A percentile compares a stretch with the other conserved stretches of the same genome.
Conservation (phyloP, 164 flowering plant species). For the Piper longum region DNA sequence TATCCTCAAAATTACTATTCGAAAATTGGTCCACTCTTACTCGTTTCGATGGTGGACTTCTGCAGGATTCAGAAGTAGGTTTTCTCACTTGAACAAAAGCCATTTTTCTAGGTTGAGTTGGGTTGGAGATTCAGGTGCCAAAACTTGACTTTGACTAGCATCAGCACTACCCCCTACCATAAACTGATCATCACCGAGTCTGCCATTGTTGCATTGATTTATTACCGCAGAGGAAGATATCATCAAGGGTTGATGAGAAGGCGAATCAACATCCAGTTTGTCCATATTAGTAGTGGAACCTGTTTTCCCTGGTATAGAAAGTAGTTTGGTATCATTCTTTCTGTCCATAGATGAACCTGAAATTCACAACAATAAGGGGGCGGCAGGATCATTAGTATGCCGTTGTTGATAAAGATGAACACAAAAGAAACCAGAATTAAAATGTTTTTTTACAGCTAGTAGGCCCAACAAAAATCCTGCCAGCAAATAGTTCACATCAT, state of each 20-base stretch:
- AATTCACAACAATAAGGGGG: too few species aligned
- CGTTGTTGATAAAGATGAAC: too few species aligned
- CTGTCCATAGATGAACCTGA: too few species aligned
- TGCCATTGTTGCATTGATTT: background rate
- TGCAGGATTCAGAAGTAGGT: background rate
- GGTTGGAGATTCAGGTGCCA: background rate
- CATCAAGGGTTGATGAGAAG: background rate
- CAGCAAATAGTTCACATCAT: too few species aligned
- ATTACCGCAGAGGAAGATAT: background rate
- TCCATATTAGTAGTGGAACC: background rate
- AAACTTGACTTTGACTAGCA: background rate
- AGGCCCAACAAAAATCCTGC: too few species aligned
- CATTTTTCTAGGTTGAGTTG: background rate
- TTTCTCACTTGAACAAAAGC: background rate
- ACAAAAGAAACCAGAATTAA: too few species aligned
- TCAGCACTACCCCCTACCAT: background rate
- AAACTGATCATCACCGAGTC: background rate
- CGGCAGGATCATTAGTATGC: too few species aligned
- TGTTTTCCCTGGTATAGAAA: background rate
- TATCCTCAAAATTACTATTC: background rate
- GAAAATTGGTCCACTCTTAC: background rate
- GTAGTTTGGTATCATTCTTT: too few species aligned
- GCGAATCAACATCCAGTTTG: background rate
- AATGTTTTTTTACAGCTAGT: too few species aligned
- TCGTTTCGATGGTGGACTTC: background rate